Conservation (phyloP, 2,329 filamentous ascomycete species). For the Dactylellina leptospora region DNA sequence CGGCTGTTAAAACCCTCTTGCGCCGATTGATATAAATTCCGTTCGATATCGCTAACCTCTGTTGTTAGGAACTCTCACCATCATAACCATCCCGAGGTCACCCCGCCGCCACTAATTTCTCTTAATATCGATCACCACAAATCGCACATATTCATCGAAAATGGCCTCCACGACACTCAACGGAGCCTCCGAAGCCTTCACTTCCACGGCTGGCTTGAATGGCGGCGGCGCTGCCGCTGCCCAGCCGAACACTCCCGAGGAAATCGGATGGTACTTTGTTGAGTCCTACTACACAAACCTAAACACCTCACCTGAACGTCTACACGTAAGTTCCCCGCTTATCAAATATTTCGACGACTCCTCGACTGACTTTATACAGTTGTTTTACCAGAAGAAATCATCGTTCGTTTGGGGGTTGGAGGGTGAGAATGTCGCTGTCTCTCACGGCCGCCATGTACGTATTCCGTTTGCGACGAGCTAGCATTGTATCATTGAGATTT, state of each 20-base stretch:
- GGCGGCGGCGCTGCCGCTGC: conserved; percentile 56
- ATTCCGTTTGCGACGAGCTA: no score
- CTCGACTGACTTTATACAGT: conserved; percentile 61
- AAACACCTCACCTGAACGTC: conserved; percentile 91
- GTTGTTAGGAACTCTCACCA: no score
- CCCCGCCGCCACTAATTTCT: not conserved
- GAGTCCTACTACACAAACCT: conserved; percentile 99
- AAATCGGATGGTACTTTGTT: conserved; percentile 99
- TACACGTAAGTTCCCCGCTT: conserved; percentile 69
- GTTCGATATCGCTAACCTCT: no score
- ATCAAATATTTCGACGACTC: not conserved
- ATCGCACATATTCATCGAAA: conserved; percentile 12
- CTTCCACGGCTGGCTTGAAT: conserved; percentile 60
- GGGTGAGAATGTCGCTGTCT: conserved; percentile 85
- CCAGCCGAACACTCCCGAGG: conserved; percentile 72
- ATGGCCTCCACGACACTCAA: conserved; percentile 56
- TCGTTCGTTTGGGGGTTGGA: conserved; percentile 93
- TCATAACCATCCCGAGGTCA: not conserved
- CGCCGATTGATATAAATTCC: no score
- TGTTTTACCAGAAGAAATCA: conserved; percentile 96
- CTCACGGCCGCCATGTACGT: conserved; percentile 84
- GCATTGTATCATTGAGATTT: no score
- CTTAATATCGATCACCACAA: not conserved
- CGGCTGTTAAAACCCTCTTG: no score
- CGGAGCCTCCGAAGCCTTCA: conserved; percentile 58